phyloP scores from a whole-genome alignment of 768 basidiomycete genomes.

The Boletus rubropictus region DNA sequence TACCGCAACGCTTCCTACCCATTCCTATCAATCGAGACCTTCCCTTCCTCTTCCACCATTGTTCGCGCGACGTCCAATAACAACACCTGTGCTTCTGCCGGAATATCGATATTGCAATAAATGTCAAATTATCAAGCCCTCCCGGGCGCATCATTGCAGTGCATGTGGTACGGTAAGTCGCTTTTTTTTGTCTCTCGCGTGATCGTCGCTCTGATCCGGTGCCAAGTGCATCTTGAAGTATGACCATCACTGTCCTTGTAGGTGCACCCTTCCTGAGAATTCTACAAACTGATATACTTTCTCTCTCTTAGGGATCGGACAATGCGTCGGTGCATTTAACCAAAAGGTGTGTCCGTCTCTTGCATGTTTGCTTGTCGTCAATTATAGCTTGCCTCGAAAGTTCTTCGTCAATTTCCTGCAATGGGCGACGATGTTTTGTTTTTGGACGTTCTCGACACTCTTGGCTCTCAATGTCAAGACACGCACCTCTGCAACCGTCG shows the following conservation, averaged over 20 bases:
- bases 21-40: slow-evolving; percentile 4
- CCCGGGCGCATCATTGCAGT: slow-evolving; percentile 74
- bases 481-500: slow-evolving; percentile 12
- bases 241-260: slow-evolving; percentile 89
- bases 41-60: slow-evolving; percentile 8
- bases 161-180: slow-evolving; percentile 70
- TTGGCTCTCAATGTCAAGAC: slow-evolving; percentile 45
- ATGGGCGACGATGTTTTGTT: slow-evolving; percentile 53
- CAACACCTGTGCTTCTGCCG: slow-evolving; percentile 48
- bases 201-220: background rate
- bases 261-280: slow-evolving; percentile 22
- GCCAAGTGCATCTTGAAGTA: slow-evolving; percentile 72
- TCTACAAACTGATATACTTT: background rate
- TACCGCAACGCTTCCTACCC: slow-evolving; percentile 5
- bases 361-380: background rate
- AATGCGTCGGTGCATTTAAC: slow-evolving; percentile 90
- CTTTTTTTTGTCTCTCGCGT: background rate
- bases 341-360: slow-evolving; percentile 55
- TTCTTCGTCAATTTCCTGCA: slow-evolving; percentile 81
- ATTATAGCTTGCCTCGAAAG: slow-evolving; percentile 29
- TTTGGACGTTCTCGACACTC: slow-evolving; percentile 60
- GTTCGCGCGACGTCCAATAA: slow-evolving; percentile 32
- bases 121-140: slow-evolving; percentile 67
- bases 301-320: slow-evolving; percentile 68
- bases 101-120: slow-evolving; percentile 61